Percentiles rank a stretch among this genome's conserved stretches.
phyloP scores from a whole-genome alignment of 805 yeast species.

The Trichomonascus vanleenenianus region DNA sequence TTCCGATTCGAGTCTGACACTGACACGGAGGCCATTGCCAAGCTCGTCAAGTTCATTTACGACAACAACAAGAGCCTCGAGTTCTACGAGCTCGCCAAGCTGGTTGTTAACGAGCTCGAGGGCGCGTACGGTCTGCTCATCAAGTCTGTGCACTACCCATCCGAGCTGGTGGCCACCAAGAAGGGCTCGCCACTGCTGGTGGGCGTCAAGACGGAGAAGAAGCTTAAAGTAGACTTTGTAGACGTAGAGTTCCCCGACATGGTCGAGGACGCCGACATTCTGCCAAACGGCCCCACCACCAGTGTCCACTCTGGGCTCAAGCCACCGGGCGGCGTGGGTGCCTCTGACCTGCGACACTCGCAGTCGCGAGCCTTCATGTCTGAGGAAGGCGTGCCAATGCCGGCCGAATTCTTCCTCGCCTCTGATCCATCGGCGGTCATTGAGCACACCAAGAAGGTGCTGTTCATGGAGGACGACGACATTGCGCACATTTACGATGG shows the following conservation, averaged over 20 bases:
- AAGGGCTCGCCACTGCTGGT: conserved; percentile 96
- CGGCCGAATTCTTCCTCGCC: conserved; percentile 91
- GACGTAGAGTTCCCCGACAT: conserved; percentile 92
- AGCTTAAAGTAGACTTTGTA: conserved; percentile 94
- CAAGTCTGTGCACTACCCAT: conserved; percentile 86
- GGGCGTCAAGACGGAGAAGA: conserved; percentile 94
- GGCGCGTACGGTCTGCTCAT: conserved; percentile 97
- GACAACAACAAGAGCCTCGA: conserved; percentile 79
- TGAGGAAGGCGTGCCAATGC: conserved; percentile 87
- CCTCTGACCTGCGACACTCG: conserved; percentile 61
- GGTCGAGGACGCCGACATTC: conserved; percentile 13
- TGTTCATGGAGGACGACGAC: conserved; percentile 95
- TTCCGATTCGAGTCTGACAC: conserved; percentile 83
- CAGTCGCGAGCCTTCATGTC: conserved; percentile 95
- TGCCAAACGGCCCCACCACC: conserved; percentile 13
- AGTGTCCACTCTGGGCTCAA: no score
- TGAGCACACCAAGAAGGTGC: conserved; percentile 94
- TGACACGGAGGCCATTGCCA: conserved; percentile 97
- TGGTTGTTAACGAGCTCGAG: conserved; percentile 85
- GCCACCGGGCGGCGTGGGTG: background rate
- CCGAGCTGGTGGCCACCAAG: conserved; percentile 94
- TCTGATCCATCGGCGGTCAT: conserved; percentile 96
- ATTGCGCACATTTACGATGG: conserved; percentile 98
- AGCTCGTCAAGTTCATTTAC: conserved; percentile 83
- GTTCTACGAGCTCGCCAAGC: conserved; percentile 86